Conservation (phyloP, 192 early-diverging fungal species). For the Podila epicladia region DNA sequence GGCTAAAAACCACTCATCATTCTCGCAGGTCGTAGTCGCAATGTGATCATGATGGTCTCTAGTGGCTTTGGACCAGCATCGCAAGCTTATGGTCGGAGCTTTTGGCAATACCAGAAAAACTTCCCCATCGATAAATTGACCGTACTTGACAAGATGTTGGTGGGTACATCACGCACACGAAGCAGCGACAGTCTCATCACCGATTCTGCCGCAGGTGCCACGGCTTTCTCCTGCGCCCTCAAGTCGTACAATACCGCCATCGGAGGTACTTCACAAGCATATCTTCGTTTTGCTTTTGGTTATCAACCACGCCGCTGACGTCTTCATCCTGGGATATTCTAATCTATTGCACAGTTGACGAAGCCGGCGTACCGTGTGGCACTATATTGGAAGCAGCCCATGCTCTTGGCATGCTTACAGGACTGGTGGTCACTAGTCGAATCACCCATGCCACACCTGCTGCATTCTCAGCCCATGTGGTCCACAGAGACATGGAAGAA, state of each 20-base stretch:
- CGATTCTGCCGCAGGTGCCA: slow-evolving; percentile 97
- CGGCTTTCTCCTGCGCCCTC: slow-evolving; percentile 89
- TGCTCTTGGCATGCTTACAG: slow-evolving; percentile 81
- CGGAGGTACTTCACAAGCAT: slow-evolving; percentile 61
- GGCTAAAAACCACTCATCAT: not conserved
- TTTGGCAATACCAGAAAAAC: slow-evolving; percentile 71
- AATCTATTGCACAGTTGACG: slow-evolving; percentile 56
- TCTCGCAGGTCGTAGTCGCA: slow-evolving; percentile 57
- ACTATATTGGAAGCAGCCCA: slow-evolving; percentile 97
- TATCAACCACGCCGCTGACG: not conserved
- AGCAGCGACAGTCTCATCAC: slow-evolving; percentile 86
- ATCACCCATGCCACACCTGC: slow-evolving; percentile 95
- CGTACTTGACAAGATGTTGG: slow-evolving; percentile 74
- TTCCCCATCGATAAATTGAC: slow-evolving; percentile 56
- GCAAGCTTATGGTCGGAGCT: slow-evolving; percentile 87
- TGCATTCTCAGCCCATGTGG: slow-evolving; percentile 84
- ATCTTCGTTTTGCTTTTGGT: not conserved
- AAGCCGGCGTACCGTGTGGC: slow-evolving; percentile 78
- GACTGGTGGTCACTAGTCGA: slow-evolving; percentile 91
- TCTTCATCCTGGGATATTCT: not conserved
- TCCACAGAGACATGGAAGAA: slow-evolving; percentile 81
- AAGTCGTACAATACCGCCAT: slow-evolving; percentile 98
- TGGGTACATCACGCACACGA: slow-evolving; percentile 92
- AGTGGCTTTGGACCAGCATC: slow-evolving; percentile 98
- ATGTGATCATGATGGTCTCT: slow-evolving; percentile 94